A percentile compares a stretch with the other conserved stretches of the same genome.
These are phyloP conservation scores for Tricholoma bakamatsutake DNA, from an alignment of 768 basidiomycete species.

Conservation along the genomic window DNA sequence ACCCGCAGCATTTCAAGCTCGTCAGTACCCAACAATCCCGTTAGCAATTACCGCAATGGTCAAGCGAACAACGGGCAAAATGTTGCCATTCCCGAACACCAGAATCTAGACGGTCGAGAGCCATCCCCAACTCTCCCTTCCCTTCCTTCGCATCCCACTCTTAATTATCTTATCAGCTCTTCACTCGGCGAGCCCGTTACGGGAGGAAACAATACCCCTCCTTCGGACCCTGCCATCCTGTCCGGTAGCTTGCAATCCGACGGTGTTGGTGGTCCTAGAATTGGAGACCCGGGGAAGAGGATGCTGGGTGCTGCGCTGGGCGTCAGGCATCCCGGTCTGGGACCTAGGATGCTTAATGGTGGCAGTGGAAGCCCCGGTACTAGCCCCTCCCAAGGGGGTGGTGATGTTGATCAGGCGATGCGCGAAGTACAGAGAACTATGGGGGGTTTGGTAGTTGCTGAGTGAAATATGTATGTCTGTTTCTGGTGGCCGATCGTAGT, in stretches of 20 bases:
- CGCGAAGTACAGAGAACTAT: conserved; percentile 70
- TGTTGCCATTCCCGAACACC: conserved; percentile 50
- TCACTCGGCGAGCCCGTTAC: conserved; percentile 54
- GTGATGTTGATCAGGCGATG: conserved; percentile 53
- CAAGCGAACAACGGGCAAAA: conserved; percentile 31
- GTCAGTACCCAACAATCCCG: conserved; percentile 29
- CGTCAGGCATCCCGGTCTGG: conserved; percentile 71
- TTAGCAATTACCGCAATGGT: conserved; percentile 25
- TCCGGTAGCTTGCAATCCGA: conserved; percentile 47
- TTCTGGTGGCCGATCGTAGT: conserved; percentile 1
- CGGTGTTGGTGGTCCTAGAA: conserved; percentile 55
- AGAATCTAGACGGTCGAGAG: conserved; percentile 48
- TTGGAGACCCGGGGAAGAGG: conserved; percentile 84
- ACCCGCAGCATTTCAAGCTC: conserved; percentile 40
- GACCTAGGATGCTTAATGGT: conserved; percentile 50
- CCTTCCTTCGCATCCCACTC: conserved; percentile 76
- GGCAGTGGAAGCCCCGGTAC: conserved; percentile 22
- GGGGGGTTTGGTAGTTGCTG: conserved; percentile 68
- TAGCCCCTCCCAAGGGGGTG: conserved; percentile 34
- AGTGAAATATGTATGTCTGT: conserved; percentile 35
- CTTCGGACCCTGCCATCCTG: conserved; percentile 66
- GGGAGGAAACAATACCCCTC: conserved; percentile 29
- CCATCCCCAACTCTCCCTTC: conserved; percentile 79
- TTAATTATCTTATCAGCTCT: conserved; percentile 80
- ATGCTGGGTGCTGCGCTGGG: conserved; percentile 87